phyloP scores from a whole-genome alignment of 768 basidiomycete species.

The Favolaschia claudopus region DNA sequence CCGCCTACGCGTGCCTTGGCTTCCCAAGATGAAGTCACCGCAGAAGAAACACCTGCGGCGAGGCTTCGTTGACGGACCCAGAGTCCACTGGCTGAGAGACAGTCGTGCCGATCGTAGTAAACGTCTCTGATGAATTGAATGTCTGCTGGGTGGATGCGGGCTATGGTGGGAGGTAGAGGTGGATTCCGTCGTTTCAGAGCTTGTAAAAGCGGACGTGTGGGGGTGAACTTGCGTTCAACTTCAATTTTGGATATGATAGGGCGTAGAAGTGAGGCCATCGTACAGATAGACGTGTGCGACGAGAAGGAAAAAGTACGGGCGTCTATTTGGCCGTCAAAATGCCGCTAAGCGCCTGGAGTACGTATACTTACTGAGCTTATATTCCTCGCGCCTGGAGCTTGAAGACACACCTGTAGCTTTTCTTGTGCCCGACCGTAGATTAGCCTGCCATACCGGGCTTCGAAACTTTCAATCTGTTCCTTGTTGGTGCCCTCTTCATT shows the following conservation, averaged over 20 bases:
- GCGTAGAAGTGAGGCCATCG: too few species aligned
- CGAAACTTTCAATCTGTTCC: too few species aligned
- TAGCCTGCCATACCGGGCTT: too few species aligned
- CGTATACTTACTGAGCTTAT: too few species aligned
- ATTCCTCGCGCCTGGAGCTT: too few species aligned
- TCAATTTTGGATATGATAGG: slow-evolving; percentile 18
- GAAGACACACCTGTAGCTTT: too few species aligned
- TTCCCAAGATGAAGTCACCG: slow-evolving; percentile 9
- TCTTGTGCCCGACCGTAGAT: too few species aligned
- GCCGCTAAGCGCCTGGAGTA: too few species aligned
- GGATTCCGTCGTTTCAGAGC: not conserved
- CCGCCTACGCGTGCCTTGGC: slow-evolving; percentile 24
- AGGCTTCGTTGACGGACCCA: slow-evolving; percentile 17
- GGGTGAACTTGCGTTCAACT: slow-evolving; percentile 17
- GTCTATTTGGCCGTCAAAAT: too few species aligned
- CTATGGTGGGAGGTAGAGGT: not conserved
- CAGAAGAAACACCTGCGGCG: not conserved
- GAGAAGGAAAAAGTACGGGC: too few species aligned
- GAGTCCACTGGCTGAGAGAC: slow-evolving; percentile 2
- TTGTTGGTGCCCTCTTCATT: too few species aligned
- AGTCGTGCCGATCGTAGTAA: slow-evolving; percentile 17
- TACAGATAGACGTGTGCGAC: too few species aligned
- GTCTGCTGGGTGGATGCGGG: not conserved
- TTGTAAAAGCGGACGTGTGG: slow-evolving; percentile 10
- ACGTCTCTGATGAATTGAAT: slow-evolving; percentile 17